Evolutionary conservation across 2,329 filamentous ascomycete species (phyloP).

Genomic region (Nigrospora osmanthi): DNA sequence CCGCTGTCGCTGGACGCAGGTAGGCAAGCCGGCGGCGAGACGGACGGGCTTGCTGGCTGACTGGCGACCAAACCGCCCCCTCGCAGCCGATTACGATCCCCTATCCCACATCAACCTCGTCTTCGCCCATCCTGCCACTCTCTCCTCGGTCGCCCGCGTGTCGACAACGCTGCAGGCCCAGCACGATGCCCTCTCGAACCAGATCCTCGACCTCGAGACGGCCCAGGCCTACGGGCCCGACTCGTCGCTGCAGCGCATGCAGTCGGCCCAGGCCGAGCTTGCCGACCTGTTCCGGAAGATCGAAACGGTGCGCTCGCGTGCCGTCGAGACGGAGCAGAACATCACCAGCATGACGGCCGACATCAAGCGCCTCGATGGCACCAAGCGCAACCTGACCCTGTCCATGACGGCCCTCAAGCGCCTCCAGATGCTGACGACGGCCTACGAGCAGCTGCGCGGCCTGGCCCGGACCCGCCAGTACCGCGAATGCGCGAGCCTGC

Average conservation of each 20-base stretch:
- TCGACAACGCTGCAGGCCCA: slow-evolving; percentile 66
- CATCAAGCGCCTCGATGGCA: slow-evolving; percentile 93
- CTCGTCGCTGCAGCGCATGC: slow-evolving; percentile 84
- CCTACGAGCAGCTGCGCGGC: slow-evolving; percentile 90
- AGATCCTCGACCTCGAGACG: slow-evolving; percentile 67
- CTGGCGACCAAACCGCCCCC: slow-evolving; percentile 5
- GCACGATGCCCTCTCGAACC: slow-evolving; percentile 73
- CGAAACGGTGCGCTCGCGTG: slow-evolving; percentile 81
- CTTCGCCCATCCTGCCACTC: slow-evolving; percentile 81
- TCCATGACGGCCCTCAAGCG: slow-evolving; percentile 98
- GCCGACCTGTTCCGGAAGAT: slow-evolving; percentile 89
- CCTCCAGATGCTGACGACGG: slow-evolving; percentile 96
- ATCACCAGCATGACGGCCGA: slow-evolving; percentile 99
- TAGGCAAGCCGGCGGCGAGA: slow-evolving; percentile 19
- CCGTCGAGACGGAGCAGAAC: slow-evolving; percentile 85
- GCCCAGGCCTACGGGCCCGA: slow-evolving; percentile 79
- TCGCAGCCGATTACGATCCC: slow-evolving; percentile 72
- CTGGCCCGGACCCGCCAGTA: slow-evolving; percentile 85
- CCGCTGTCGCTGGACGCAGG: slow-evolving; percentile 34
- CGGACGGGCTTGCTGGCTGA: slow-evolving; percentile 16
- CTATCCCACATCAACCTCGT: slow-evolving; percentile 88
- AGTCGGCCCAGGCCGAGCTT: slow-evolving; percentile 83
- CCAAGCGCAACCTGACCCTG: slow-evolving; percentile 90
- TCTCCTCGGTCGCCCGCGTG: slow-evolving; percentile 68
- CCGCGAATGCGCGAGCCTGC: slow-evolving; percentile 83